These are phyloP conservation scores for Ambrosiella xylebori DNA, from an alignment of 2,329 filamentous ascomycete species.

Conservation along the genomic window DNA sequence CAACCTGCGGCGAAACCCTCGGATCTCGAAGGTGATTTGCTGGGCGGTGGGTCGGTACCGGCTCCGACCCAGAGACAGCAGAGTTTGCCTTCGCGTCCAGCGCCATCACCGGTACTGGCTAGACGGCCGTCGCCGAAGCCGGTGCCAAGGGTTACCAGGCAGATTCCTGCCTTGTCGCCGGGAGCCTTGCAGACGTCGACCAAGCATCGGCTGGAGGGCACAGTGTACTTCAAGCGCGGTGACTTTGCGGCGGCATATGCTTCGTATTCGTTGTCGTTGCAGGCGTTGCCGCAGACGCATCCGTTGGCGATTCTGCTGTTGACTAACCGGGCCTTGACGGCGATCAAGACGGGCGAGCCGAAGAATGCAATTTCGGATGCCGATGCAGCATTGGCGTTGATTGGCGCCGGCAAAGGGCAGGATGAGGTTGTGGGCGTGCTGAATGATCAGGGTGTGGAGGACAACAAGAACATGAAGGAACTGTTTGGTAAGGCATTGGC, in stretches of 20 bases:
- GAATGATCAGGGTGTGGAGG: constrained; percentile 37
- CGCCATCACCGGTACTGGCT: constrained; percentile 24
- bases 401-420: constrained; percentile 63
- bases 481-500: constrained; percentile 87
- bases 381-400: constrained; percentile 60
- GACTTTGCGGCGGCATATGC: constrained; percentile 78
- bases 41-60: constrained; percentile 27
- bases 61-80: constrained; percentile 21
- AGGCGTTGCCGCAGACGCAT: constrained; percentile 57
- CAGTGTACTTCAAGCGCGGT: constrained; percentile 81
- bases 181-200: constrained; percentile 58
- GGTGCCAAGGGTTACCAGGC: constrained; percentile 32
- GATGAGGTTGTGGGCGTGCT: constrained; percentile 59
- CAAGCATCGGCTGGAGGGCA: constrained; percentile 62
- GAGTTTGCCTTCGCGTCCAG: constrained; percentile 19
- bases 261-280: constrained; percentile 63
- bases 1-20: constrained; percentile 24
- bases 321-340: constrained; percentile 79
- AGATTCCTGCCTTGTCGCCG: constrained; percentile 50
- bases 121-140: constrained; percentile 19
- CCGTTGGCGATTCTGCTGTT: constrained; percentile 77
- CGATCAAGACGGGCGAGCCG: constrained; percentile 79
- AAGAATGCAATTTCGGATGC: constrained; percentile 76
- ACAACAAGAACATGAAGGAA: constrained; percentile 72
- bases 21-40: constrained; percentile 42